Conservation (phyloP, 2,329 filamentous ascomycete genomes). For the Dactylellina leptospora region DNA sequence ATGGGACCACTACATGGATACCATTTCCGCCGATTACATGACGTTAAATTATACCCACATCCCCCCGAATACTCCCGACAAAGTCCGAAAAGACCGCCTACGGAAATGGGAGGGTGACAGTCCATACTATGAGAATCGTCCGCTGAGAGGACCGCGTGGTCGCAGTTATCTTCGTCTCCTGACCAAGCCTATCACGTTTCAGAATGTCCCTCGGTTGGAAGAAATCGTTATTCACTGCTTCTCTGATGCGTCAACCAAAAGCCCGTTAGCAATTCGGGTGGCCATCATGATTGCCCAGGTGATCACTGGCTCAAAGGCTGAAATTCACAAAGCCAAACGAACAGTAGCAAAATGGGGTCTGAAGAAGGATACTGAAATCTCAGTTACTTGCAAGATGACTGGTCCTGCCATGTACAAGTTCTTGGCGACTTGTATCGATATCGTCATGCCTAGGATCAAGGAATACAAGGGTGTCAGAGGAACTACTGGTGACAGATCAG, state of each 20-base stretch:
- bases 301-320: slow-evolving; percentile 79
- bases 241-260: slow-evolving; percentile 72
- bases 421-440: slow-evolving; percentile 84
- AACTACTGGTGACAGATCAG: slow-evolving; percentile 82
- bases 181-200: slow-evolving; percentile 78
- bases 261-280: slow-evolving; percentile 79
- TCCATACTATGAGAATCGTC: slow-evolving; percentile 92
- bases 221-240: slow-evolving; percentile 82
- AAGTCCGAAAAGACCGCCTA: slow-evolving; percentile 71
- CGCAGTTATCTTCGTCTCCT: slow-evolving; percentile 75
- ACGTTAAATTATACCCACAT: slow-evolving; percentile 86
- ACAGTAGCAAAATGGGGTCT: slow-evolving; percentile 80
- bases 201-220: slow-evolving; percentile 82
- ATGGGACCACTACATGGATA: slow-evolving; percentile 87
- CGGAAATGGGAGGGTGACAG: slow-evolving; percentile 88
- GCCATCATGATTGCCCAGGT: slow-evolving; percentile 84
- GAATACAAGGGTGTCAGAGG: slow-evolving; percentile 86
- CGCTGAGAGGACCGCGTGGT: slow-evolving; percentile 83
- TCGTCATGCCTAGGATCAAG: slow-evolving; percentile 94
- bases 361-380: slow-evolving; percentile 73
- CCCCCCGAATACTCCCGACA: slow-evolving; percentile 75
- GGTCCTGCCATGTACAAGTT: slow-evolving; percentile 90
- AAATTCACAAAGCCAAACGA: slow-evolving; percentile 73
- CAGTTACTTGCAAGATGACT: slow-evolving; percentile 78
- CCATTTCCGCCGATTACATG: slow-evolving; percentile 85